These are phyloP conservation scores for Colletotrichum lupini DNA, from an alignment of 2,329 filamentous ascomycete genomes.

Conservation along the genomic window DNA sequence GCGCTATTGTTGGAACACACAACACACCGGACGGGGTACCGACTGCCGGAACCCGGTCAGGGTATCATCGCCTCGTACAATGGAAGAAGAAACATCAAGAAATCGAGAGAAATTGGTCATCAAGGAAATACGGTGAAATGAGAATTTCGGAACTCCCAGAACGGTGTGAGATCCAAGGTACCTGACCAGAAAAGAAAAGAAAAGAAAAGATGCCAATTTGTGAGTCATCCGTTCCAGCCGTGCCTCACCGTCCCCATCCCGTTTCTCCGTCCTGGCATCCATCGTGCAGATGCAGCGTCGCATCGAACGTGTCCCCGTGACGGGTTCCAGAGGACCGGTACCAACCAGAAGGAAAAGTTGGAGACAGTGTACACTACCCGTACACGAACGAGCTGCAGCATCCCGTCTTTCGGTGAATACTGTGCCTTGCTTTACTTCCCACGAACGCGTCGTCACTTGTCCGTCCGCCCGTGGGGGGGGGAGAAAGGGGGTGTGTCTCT, in stretches of 20 bases:
- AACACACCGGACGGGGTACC: background rate
- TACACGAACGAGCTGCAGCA: background rate
- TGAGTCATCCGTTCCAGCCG: background rate
- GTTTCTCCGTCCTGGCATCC: background rate
- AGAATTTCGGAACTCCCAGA: background rate
- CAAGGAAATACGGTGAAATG: background rate
- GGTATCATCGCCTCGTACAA: constrained; percentile 19
- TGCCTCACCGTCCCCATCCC: background rate
- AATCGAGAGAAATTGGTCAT: background rate
- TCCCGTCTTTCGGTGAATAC: background rate
- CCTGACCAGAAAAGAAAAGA: background rate
- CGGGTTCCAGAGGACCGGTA: constrained; percentile 30
- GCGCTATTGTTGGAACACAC: constrained; percentile 1
- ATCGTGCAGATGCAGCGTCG: constrained; percentile 30
- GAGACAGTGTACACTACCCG: background rate
- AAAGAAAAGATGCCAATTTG: background rate
- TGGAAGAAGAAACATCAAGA: background rate
- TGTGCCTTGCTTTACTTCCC: background rate
- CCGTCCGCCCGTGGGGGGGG: background rate
- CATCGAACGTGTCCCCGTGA: constrained; percentile 26
- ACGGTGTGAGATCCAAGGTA: too few species aligned
- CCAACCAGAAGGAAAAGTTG: background rate
- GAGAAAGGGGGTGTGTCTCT: background rate
- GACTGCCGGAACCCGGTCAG: constrained; percentile 21
- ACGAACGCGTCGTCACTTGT: background rate